Evolutionary conservation across 2,329 filamentous ascomycete species (phyloP), one percentile per base, ranked within the genome.

Genomic region (Ciborinia camelliae): DNA sequence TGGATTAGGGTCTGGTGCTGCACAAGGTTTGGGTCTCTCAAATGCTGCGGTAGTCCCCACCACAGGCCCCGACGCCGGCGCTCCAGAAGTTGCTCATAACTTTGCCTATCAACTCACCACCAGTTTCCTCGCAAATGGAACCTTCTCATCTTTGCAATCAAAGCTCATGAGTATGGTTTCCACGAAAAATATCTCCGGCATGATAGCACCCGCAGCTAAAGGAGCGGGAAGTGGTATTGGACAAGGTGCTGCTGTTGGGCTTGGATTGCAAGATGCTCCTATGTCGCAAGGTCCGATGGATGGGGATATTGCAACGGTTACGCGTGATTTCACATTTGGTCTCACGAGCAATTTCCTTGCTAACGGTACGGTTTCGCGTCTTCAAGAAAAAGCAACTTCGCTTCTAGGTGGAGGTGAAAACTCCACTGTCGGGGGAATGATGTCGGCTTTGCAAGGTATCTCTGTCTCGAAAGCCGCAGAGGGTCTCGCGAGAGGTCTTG

Each of bases 221-320:
- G 61, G 61, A 23, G 61, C 7, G 10, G 61, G 61, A 35, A 63
- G 61, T 28, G 61, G 61, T 39, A 63, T 63, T 58, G 61, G 61
- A 1, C 52, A 62, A 6, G 60, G 60, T 20, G 39, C 50, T 6
- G 60, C 60, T 26, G 60, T 62, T 26, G 61, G 61, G 8, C 12
- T 63, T 32, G 61, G 61, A 18, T 18, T 63, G 39, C 61, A 63
- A 35, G 51, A 63, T 41, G 23, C 61, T 28, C 12, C 30, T 8
- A 48, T 52, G 18, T 41, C 61, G 6, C 61, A 63, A 15, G 39
- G n/a, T n/a, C 41, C 51, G 1, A 63, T 63, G 61, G 61, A 41
- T 32, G 61, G 51, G 23, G 23, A 9, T 48, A 12, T 63, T 0
- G 61, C 61, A 9, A 63, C n/a, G 60, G 39, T 37, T 14, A 50